Evolutionary conservation across 345 rosid species (phyloP), one percentile per base, ranked within the genome.

Genomic region (Salix purpurea): DNA sequence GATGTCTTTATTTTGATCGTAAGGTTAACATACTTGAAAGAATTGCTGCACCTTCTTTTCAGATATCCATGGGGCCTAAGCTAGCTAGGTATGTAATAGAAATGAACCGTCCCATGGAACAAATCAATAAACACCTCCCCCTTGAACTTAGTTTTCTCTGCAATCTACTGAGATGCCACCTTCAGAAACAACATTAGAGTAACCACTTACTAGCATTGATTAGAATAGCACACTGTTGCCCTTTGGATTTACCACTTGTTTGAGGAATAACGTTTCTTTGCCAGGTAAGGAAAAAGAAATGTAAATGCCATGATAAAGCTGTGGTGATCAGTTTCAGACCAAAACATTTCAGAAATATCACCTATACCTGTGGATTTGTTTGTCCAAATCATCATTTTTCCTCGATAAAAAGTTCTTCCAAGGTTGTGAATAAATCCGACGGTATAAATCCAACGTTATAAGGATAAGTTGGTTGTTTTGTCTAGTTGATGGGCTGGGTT

Each of bases 381-480:
- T 26, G 28, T 26, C 28, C 1, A 1, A 26, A 26, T 26, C 28
- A 26, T 26, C 28, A 26, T 1, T 26, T 30, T 13, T 64, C 67
- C 67, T 28, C 30, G 18, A 19, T 32, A 12, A 30, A 64, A 30
- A 64, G 6, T 64, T 13, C 9, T 14, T 64, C 21, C 37, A 18
- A 64, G 30, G 15, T 28, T 28, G 23, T 2, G 15, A 28, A 18
- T 1, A 64, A 30, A 14, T 30, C 39, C 21, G 26, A n/a, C n/a
- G 61, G 26, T 56, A 24, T 24, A 14, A n/a, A n/a, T n/a, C n/a
- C n/a, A 75, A 62, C 69, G 36, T 61, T 66, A 28, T 26, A 62
- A 58, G 75, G 76, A 66, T 67, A 77, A 81, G 21, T 75, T n/a
- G 34, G 19, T 69, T 77, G 13, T 70, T 21, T 64, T 54, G 54